phyloP scores from a whole-genome alignment of 2,329 filamentous ascomycete species.

The Neopestalotiopsis sp. region DNA sequence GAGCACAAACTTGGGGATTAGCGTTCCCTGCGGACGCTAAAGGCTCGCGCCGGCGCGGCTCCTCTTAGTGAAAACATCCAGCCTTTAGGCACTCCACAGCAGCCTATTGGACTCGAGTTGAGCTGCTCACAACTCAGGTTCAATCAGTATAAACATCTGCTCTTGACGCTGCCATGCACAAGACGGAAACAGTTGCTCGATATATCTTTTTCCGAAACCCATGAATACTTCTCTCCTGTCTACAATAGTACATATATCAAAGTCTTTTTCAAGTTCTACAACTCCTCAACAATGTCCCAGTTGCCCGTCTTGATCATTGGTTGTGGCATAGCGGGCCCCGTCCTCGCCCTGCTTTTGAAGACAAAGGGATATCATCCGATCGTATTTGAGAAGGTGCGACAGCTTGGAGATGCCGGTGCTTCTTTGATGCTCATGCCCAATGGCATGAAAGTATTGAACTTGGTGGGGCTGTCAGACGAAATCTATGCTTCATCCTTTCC shows the following conservation, averaged over 20 bases:
- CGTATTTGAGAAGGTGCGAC: constrained; percentile 30
- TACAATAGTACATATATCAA: neutral
- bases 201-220: neutral
- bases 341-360: constrained; percentile 27
- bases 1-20: neutral
- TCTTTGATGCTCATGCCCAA: constrained; percentile 33
- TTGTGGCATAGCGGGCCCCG: constrained; percentile 30
- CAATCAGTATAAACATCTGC: neutral
- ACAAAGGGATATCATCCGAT: constrained; percentile 31
- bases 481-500: constrained; percentile 18
- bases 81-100: neutral
- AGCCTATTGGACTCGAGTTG: neutral
- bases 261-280: neutral
- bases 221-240: neutral
- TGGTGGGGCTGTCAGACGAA: constrained; percentile 22
- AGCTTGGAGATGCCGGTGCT: constrained; percentile 29
- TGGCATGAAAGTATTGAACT: constrained; percentile 29
- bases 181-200: neutral
- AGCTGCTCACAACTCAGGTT: neutral
- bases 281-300: neutral
- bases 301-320: constrained; percentile 29
- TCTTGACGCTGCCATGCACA: neutral
- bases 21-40: neutral
- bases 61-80: neutral
- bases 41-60: neutral